phyloP scores from a whole-genome alignment of 768 basidiomycete species.

The Tricholoma saponaceum region DNA sequence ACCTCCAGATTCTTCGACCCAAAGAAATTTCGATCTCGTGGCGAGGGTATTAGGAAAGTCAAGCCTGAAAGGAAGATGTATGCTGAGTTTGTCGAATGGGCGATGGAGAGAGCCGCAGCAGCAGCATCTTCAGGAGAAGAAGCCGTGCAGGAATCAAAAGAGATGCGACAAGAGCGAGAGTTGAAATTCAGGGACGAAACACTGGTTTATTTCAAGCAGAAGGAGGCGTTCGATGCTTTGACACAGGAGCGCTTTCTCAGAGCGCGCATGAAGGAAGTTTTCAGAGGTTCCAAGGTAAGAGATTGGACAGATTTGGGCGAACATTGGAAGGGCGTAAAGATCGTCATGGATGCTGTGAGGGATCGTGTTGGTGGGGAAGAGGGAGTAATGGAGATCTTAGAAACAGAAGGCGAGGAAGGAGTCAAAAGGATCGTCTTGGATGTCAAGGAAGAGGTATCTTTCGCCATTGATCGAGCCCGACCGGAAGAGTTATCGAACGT shows the following conservation, averaged over 20 bases:
- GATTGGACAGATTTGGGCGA: slow-evolving; percentile 48
- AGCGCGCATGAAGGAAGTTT: slow-evolving; percentile 36
- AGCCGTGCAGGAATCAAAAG: slow-evolving; percentile 5
- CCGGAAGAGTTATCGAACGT: background rate
- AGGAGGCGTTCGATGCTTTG: slow-evolving; percentile 40
- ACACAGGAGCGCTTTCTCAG: slow-evolving; percentile 23
- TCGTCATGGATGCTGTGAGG: slow-evolving; percentile 45
- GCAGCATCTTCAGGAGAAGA: slow-evolving; percentile 8
- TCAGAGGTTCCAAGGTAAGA: slow-evolving; percentile 47
- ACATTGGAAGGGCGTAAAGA: slow-evolving; percentile 42
- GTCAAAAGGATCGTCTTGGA: slow-evolving; percentile 34
- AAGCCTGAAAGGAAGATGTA: slow-evolving; percentile 54
- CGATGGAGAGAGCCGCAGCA: slow-evolving; percentile 18
- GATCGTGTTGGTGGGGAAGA: slow-evolving; percentile 43
- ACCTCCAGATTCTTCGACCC: slow-evolving; percentile 52
- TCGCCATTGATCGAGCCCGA: background rate
- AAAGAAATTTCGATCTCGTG: slow-evolving; percentile 28
- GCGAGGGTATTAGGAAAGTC: slow-evolving; percentile 38
- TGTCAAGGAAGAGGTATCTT: slow-evolving; percentile 27
- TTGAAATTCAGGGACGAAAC: slow-evolving; percentile 37
- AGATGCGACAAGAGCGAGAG: slow-evolving; percentile 17
- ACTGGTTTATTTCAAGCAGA: slow-evolving; percentile 48
- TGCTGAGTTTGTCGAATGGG: slow-evolving; percentile 51
- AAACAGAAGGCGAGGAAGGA: slow-evolving; percentile 33
- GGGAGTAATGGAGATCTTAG: slow-evolving; percentile 34